Evolutionary conservation across 2,329 filamentous ascomycete species (phyloP).

Genomic region (Didymella sp.): DNA sequence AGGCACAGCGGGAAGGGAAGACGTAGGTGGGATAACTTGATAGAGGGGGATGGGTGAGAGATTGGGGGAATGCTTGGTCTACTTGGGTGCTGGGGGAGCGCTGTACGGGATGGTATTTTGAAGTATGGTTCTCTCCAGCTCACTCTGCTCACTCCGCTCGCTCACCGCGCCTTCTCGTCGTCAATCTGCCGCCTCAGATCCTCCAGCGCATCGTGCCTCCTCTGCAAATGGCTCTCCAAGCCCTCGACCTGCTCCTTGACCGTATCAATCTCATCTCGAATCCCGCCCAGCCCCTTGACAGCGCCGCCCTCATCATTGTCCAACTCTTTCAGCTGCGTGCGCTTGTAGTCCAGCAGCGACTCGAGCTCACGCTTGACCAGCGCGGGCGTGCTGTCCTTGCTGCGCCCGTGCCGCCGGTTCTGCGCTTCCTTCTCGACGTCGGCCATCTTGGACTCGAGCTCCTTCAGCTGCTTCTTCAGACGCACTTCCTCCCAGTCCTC

Average conservation of each 20-base stretch:
- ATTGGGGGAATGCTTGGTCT: too few species aligned
- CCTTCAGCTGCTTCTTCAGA: slow-evolving; percentile 87
- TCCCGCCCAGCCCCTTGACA: slow-evolving; percentile 71
- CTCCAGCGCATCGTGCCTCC: slow-evolving; percentile 76
- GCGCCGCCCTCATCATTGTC: slow-evolving; percentile 73
- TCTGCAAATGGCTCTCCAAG: slow-evolving; percentile 79
- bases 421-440: slow-evolving; percentile 77
- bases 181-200: slow-evolving; percentile 84
- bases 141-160: neutral
- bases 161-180: slow-evolving; percentile 69
- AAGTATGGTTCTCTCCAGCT: too few species aligned
- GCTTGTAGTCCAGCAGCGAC: slow-evolving; percentile 93
- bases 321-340: slow-evolving; percentile 75
- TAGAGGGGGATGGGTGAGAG: too few species aligned
- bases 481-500: slow-evolving; percentile 97
- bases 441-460: slow-evolving; percentile 86
- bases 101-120: too few species aligned
- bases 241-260: slow-evolving; percentile 96
- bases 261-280: slow-evolving; percentile 84
- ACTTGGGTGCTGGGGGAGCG: too few species aligned
- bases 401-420: slow-evolving; percentile 62
- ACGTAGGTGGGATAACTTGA: too few species aligned
- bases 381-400: slow-evolving; percentile 79
- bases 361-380: slow-evolving; percentile 94
- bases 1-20: too few species aligned